These are phyloP conservation scores for Epichloe sp. DNA, from an alignment of 2,329 filamentous ascomycete species.

Conservation along the genomic window DNA sequence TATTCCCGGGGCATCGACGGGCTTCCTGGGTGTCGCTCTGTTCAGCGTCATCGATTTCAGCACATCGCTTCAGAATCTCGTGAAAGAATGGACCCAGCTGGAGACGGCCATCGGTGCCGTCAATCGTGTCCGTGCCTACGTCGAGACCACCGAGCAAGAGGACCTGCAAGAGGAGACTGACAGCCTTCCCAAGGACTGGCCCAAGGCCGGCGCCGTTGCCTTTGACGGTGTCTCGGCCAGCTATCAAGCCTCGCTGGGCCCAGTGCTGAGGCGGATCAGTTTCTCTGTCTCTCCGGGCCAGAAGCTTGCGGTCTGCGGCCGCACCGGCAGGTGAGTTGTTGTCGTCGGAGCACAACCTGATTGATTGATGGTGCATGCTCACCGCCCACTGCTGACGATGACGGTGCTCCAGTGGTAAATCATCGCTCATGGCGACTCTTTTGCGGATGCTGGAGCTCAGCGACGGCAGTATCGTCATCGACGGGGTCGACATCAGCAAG, in stretches of 20 bases:
- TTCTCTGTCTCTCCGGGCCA: too few species aligned
- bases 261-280: too few species aligned
- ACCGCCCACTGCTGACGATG: too few species aligned
- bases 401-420: slow-evolving; percentile 15
- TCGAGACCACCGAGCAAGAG: slow-evolving; percentile 12
- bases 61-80: slow-evolving; percentile 16
- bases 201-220: slow-evolving; percentile 11
- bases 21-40: slow-evolving; percentile 15
- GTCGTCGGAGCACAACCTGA: too few species aligned
- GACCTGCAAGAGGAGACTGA: slow-evolving; percentile 9
- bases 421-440: slow-evolving; percentile 26
- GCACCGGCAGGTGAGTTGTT: too few species aligned
- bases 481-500: slow-evolving; percentile 24
- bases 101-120: slow-evolving; percentile 16
- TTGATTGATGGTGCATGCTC: too few species aligned
- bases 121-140: slow-evolving; percentile 16
- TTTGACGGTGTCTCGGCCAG: too few species aligned
- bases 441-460: slow-evolving; percentile 33
- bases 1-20: slow-evolving; percentile 14
- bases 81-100: slow-evolving; percentile 19
- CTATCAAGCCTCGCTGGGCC: too few species aligned
- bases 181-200: slow-evolving; percentile 12
- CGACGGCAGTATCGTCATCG: slow-evolving; percentile 29
- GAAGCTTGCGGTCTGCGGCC: too few species aligned
- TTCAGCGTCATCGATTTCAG: slow-evolving; percentile 18